Evolutionary conservation across 2,329 filamentous ascomycete species (phyloP), one percentile per base, ranked within the genome.

Genomic region (Monilinia aucupariae): DNA sequence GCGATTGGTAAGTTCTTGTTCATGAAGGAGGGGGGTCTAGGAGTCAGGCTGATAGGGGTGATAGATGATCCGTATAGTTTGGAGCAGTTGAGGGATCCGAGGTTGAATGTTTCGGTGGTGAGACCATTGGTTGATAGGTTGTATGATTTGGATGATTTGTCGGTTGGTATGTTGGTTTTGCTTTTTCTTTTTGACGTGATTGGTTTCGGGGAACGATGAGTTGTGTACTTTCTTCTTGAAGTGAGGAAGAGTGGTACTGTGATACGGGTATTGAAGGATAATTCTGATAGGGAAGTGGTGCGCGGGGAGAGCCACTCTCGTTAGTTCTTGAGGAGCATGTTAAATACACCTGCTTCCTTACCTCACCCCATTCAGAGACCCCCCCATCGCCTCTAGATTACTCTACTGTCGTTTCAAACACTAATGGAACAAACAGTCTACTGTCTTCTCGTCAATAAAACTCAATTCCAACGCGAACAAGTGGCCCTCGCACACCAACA

Each of bases 101-200:
- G 90, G 64, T 91, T 94, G 80, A 94, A 94, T 73, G 52, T 71
- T 25, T 67, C 88, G 1, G 87, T 94, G 51, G 86, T 94, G 25
- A 84, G 91, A 64, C 91, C 91, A 0, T 77, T 94, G 32, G 89
- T 94, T n/a, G 89, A 94, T 73, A 88, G 90, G 73, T 82, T 93
- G 10, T 94, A 91, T 73, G 86, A 90, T 70, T 81, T 87, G 64
- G 82, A 90, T 64, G 91, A 94, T 77, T 86, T 92, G 47, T 93
- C 90, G 1, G 86, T 92, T 62, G 82, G 86, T 88, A 76, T 67
- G 80, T 62, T 55, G 17, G 9, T 52, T 15, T 56, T 30, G 8
- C 15, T 13, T 49, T 39, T n/a, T 27, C 20, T 45, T 45, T 0
- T n/a, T 60, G n/a, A 13, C 13, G 15, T 15, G 37, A 15, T 39